These are phyloP conservation scores for Elaeis oleifera DNA, from an alignment of 202 grass and related monocot species.

Conservation along the genomic window DNA sequence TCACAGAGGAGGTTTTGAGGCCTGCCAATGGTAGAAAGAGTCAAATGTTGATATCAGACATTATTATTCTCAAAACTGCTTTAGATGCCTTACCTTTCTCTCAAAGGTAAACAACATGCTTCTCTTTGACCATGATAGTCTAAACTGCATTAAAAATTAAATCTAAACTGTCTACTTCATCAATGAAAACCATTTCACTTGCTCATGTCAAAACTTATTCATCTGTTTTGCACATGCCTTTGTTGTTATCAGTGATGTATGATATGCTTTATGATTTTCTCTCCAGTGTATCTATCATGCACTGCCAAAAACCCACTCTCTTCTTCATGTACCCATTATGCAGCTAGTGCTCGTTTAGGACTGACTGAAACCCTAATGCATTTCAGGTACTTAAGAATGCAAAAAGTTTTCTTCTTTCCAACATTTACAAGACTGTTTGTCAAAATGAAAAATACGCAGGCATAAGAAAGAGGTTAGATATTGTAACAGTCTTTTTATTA, in stretches of 20 bases:
- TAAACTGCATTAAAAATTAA: not conserved
- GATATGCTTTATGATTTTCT: too few species aligned
- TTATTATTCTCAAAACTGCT: constrained; percentile 95
- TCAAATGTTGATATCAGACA: constrained; percentile 77
- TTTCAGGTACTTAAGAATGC: constrained; percentile 76
- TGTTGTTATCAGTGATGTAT: too few species aligned
- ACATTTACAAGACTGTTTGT: constrained; percentile 83
- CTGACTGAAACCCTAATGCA: not conserved
- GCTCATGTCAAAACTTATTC: too few species aligned
- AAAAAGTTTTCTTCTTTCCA: constrained; percentile 83
- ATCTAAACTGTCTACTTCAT: constrained; percentile 1
- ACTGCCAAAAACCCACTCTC: too few species aligned
- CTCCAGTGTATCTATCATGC: too few species aligned
- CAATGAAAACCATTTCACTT: constrained; percentile 3
- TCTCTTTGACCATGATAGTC: not conserved
- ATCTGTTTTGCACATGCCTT: too few species aligned
- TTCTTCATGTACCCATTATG: constrained; percentile 5
- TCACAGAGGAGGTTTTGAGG: constrained; percentile 50
- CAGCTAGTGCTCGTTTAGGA: constrained; percentile 19
- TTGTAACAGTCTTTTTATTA: constrained; percentile 3
- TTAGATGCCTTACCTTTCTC: constrained; percentile 81
- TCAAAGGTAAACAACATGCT: constrained; percentile 44
- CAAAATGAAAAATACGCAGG: constrained; percentile 74
- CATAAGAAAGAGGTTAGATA: constrained; percentile 72
- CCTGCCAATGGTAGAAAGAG: constrained; percentile 71